phyloP scores from a whole-genome alignment of 2,329 filamentous ascomycete genomes.

The Xylariaceae sp. region DNA sequence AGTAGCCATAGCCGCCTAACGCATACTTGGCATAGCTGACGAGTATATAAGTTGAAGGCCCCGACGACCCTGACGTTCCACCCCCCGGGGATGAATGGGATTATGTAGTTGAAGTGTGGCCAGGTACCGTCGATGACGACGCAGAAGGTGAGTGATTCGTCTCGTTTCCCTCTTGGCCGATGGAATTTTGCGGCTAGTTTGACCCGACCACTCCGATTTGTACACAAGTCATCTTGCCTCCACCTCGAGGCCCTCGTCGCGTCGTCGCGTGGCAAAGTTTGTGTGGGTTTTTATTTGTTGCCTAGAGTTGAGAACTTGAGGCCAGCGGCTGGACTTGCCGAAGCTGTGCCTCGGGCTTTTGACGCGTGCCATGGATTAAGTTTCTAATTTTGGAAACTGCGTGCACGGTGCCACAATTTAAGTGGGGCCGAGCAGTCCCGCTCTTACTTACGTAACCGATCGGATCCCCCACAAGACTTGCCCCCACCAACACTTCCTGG shows the following conservation, averaged over 20 bases:
- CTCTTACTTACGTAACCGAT: background rate
- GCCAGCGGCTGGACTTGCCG: too few species aligned
- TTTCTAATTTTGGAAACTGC: constrained; percentile 21
- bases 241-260: background rate
- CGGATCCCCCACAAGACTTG: background rate
- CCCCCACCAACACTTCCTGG: background rate
- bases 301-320: constrained; percentile 9
- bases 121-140: constrained; percentile 17
- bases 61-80: background rate
- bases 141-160: constrained; percentile 20
- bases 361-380: too few species aligned
- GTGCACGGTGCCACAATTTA: too few species aligned
- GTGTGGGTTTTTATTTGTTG: constrained; percentile 8
- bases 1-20: constrained; percentile 12
- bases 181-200: background rate
- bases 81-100: constrained; percentile 21
- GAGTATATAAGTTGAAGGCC: constrained; percentile 14
- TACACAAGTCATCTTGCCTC: too few species aligned
- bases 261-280: constrained; percentile 14
- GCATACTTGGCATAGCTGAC: constrained; percentile 9
- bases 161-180: constrained; percentile 2
- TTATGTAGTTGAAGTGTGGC: constrained; percentile 30
- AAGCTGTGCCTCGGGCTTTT: background rate
- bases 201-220: background rate
- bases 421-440: too few species aligned